These are phyloP conservation scores for Linum lewisii DNA, from an alignment of 345 rosid genomes.

Conservation along the genomic window DNA sequence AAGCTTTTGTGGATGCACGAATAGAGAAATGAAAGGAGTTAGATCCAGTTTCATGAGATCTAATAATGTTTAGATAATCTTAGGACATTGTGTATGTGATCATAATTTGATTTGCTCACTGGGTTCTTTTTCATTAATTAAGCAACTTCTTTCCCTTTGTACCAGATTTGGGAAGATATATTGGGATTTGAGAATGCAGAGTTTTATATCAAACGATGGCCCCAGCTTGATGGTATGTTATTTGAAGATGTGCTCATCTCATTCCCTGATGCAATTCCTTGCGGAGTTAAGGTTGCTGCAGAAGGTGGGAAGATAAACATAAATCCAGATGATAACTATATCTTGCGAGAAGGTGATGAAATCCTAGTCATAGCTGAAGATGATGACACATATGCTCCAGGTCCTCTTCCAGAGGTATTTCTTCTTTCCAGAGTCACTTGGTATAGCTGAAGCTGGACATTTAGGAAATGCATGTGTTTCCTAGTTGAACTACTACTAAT, in stretches of 20 bases:
- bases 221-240: slow-evolving; percentile 58
- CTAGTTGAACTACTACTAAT: too few species aligned
- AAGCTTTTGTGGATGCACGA: too few species aligned
- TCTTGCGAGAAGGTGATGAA: slow-evolving; percentile 75
- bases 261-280: slow-evolving; percentile 83
- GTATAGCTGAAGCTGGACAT: slow-evolving; percentile 1
- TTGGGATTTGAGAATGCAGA: slow-evolving; percentile 90
- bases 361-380: slow-evolving; percentile 93
- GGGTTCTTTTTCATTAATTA: neutral
- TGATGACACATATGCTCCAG: slow-evolving; percentile 88
- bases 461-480: too few species aligned
- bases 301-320: slow-evolving; percentile 64
- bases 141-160: slow-evolving; percentile 6
- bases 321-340: slow-evolving; percentile 67
- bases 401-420: slow-evolving; percentile 66
- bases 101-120: neutral
- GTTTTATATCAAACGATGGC: slow-evolving; percentile 86
- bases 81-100: neutral
- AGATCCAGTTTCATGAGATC: too few species aligned
- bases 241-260: slow-evolving; percentile 72
- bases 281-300: slow-evolving; percentile 78
- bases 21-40: too few species aligned
- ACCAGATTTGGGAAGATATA: slow-evolving; percentile 91
- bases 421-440: slow-evolving; percentile 14
- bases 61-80: too few species aligned